Base-by-base conservation (phyloP, 371 early-diverging fungal genomes). In the Sporodiniella umbellata region DNA sequence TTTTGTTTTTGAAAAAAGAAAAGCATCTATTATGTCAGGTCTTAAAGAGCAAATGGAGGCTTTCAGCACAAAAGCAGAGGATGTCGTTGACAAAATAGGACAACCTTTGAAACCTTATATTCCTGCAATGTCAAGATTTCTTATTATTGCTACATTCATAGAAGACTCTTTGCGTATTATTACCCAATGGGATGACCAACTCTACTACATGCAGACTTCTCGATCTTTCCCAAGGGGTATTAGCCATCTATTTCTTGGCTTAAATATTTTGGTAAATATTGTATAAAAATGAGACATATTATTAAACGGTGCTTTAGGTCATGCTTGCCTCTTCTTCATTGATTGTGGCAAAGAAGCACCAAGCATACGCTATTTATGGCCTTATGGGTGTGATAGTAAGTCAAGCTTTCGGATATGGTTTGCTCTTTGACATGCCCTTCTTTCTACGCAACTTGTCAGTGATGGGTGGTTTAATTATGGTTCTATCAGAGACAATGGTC, bases 121-220 rank as follows among this genome's bases (percentile, higher is more conserved):
- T 45, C 95, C 96, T 4, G 81, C 75, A 54, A 84, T 96, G 42
- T 93, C 92, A 21, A 88, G 96, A 11, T 88, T 93, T 62, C 79
- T 97, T 18, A 84, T 97, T 23, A 93, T 97, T 26, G 94, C 91
- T 39, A 97, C 98, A 21, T 97, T 96, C 77, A 68, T 94, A 46
- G 98, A 96, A 69, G 98, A 96, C 70, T 83, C 96, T 4, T 60
- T 95, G 28, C 84, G 97, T 42, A 93, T 96, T 51, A 56, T 81
- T 43, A 79, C 87, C 42, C 95, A 95, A 62, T 96, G 94, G 87
- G 55, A 67, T 42, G 93, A 94, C 60, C 96, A 97, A 77, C 67
- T 89, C 22, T 78, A 66, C 49, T 97, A 85, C 67, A 78, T 97
- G 63, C 74, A 88, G 48, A 70, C 83, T 43, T 77, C 82, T 56